A percentile compares a stretch with the other conserved stretches of the same genome.
phyloP scores from a whole-genome alignment of 306 rosid species.

The Gleditsia sinensis region DNA sequence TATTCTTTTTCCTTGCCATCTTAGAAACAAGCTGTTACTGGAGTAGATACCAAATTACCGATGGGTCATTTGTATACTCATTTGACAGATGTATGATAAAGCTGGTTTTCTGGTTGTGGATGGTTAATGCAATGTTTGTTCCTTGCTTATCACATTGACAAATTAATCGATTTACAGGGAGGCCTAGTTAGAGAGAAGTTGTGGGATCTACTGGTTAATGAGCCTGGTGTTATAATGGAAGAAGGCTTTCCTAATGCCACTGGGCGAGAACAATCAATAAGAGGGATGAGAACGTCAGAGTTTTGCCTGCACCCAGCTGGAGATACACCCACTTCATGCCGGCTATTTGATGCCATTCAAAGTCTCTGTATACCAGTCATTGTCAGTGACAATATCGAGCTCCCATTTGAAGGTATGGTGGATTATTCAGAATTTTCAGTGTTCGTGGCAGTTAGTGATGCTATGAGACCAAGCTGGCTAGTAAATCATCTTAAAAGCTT shows the following conservation, averaged over 20 bases:
- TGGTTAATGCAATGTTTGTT: not conserved
- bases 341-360: constrained; percentile 66
- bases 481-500: constrained; percentile 46
- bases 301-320: constrained; percentile 82
- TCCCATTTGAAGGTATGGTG: constrained; percentile 70
- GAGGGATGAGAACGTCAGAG: constrained; percentile 72
- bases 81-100: not conserved
- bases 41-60: not conserved
- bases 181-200: constrained; percentile 65
- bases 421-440: constrained; percentile 63
- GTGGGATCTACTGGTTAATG: constrained; percentile 64
- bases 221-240: constrained; percentile 57
- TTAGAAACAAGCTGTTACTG: not conserved
- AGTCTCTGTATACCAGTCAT: constrained; percentile 71
- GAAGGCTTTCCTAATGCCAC: constrained; percentile 78
- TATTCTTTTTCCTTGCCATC: not conserved
- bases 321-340: constrained; percentile 75
- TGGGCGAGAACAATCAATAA: constrained; percentile 63
- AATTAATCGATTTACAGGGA: constrained; percentile 46
- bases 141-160: not conserved
- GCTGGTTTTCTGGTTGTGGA: not conserved
- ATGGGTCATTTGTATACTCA: not conserved
- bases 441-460: constrained; percentile 57
- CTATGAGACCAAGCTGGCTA: constrained; percentile 60
- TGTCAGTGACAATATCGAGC: constrained; percentile 67